Evolutionary conservation across 495 filamentous ascomycete genomes (phyloP), one percentile per base, ranked within the genome.

Genomic region (Penicillium alfredii): DNA sequence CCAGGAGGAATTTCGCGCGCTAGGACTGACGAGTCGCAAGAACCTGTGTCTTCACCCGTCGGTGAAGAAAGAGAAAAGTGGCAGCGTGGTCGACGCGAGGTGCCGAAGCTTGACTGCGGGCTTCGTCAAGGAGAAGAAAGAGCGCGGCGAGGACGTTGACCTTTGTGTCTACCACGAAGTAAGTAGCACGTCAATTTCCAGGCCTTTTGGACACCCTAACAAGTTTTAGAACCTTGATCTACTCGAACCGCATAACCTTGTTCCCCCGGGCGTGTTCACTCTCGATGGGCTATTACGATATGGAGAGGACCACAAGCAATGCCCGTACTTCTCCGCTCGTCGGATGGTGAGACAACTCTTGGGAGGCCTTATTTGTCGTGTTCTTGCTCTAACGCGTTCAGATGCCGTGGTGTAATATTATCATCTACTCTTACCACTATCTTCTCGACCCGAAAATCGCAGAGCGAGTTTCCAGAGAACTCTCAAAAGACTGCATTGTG

Each of bases 361-460:
- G 22, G 13, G 9, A 5, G 8, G 23, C 3, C 11, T 16, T 30
- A 10, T 27, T 34, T 10, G 27, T 12, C n/a, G 14, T 8, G 17
- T 24, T 23, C 8, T 26, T 22, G 27, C 18, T 12, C 47, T 53
- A 30, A 53, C 31, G 23, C 38, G 17, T 13, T 17, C 45, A 89
- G 84, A 97, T 99, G 90, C 80, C 88, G 33, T 95, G 84, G 56
- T 97, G 90, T 72, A 95, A 99, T 63, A 86, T 99, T 52, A 94
- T 99, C 51, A 97, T 99, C 38, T 99, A 97, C 59, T 97, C 92
- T 6, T 99, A 97, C 54, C 92, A 99, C 63, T 99, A 98, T 53
- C 78, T 99, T 4, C 73, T 99, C 2, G 92, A 99, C 53, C 92
- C 92, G 6, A 97, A 99, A 64, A 99, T 99, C 49, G 89, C 92